Percentiles rank a stretch among this genome's conserved stretches.
Evolutionary conservation across 805 yeast genomes (phyloP).

Genomic region (Teunomyces atbi): DNA sequence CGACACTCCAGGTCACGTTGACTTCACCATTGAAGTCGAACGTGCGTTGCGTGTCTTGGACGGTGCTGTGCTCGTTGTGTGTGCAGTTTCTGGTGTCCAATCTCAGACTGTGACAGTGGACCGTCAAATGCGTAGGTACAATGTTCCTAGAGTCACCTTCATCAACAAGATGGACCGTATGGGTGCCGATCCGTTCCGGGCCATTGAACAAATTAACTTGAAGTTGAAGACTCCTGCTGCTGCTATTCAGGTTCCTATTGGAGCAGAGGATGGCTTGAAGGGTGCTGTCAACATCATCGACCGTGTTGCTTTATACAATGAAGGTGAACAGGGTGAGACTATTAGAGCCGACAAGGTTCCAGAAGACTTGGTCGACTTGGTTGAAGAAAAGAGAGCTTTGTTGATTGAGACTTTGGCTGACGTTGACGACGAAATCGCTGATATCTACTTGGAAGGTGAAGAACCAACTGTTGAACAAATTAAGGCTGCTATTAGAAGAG

Average conservation of each 20-base stretch:
- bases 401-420: conserved; percentile 95
- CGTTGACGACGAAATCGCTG: conserved; percentile 97
- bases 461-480: conserved; percentile 85
- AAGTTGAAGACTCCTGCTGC: conserved; percentile 95
- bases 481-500: conserved; percentile 84
- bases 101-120: conserved; percentile 98
- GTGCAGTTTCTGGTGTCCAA: conserved; percentile 98
- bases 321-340: conserved; percentile 85
- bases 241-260: conserved; percentile 97
- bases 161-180: conserved; percentile 98
- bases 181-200: conserved; percentile 98
- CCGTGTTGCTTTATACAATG: conserved; percentile 83
- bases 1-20: conserved; percentile 99
- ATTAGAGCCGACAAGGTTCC: conserved; percentile 69
- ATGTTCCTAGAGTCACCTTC: conserved; percentile 94
- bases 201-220: conserved; percentile 83
- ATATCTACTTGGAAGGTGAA: conserved; percentile 83
- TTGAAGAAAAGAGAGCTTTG: conserved; percentile 82
- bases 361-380: conserved; percentile 72
- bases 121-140: conserved; percentile 97
- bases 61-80: conserved; percentile 97
- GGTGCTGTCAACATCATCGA: conserved; percentile 93
- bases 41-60: conserved; percentile 97
- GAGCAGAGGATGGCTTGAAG: conserved; percentile 76
- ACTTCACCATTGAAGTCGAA: conserved; percentile 97